Percentiles rank a stretch among this genome's conserved stretches.
Conservation (phyloP, 2,329 filamentous ascomycete species). For the Penicillium aurantiogriseum region DNA sequence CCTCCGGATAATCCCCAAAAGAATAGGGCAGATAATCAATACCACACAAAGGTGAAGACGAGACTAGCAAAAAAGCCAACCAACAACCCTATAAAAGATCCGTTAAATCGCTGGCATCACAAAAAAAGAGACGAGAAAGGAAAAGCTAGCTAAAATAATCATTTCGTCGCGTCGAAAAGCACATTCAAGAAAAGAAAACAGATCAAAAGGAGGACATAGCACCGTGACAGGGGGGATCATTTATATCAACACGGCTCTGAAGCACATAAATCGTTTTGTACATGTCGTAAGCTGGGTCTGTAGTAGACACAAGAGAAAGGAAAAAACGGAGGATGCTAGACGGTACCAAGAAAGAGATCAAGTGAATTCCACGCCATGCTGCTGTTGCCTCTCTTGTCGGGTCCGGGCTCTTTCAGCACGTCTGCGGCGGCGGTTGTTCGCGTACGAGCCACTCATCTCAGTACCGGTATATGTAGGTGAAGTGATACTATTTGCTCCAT, state of each 20-base stretch:
- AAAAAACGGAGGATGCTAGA: background rate
- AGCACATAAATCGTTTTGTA: constrained; percentile 17
- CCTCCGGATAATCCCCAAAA: no score
- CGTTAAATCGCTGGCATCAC: constrained; percentile 17
- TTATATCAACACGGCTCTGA: constrained; percentile 9
- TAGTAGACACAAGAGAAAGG: background rate
- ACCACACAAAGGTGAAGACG: background rate
- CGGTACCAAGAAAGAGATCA: constrained; percentile 24
- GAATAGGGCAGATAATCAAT: background rate
- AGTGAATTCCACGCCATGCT: constrained; percentile 50
- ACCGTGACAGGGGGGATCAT: constrained; percentile 5
- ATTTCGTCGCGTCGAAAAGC: constrained; percentile 4
- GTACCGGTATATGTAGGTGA: constrained; percentile 49
- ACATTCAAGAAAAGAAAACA: constrained; percentile 6
- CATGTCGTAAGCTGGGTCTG: constrained; percentile 14
- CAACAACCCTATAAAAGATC: constrained; percentile 6
- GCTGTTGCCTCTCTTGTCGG: constrained; percentile 45
- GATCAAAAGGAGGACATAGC: constrained; percentile 6
- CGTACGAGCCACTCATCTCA: constrained; percentile 52
- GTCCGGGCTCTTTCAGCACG: constrained; percentile 53
- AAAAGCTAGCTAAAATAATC: constrained; percentile 7
- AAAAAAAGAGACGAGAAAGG: constrained; percentile 1
- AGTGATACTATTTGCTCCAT: constrained; percentile 41
- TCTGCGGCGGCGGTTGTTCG: constrained; percentile 53
- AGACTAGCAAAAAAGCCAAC: background rate